These are phyloP conservation scores for Volvox reticuliferus DNA, from an alignment of 139 green algal species.

Conservation along the genomic window DNA sequence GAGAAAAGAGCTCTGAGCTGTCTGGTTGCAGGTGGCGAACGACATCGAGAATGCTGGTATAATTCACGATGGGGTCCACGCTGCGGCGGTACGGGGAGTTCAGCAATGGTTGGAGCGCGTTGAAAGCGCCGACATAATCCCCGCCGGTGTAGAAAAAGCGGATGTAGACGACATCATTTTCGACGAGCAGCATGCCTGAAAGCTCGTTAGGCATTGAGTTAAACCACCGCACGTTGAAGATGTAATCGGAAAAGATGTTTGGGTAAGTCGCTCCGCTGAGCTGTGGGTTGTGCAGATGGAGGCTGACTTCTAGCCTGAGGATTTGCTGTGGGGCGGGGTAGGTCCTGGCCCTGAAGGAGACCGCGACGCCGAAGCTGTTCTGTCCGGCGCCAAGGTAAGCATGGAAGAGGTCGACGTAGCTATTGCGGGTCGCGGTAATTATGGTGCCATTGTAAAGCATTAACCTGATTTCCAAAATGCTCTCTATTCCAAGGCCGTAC, in stretches of 20 bases:
- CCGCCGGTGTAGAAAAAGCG: neutral
- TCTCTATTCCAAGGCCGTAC: slow-evolving; percentile 29
- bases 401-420: slow-evolving; percentile 33
- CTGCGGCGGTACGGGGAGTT: neutral
- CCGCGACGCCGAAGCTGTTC: slow-evolving; percentile 6
- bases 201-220: neutral
- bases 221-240: neutral
- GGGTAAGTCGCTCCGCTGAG: neutral
- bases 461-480: neutral
- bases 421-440: neutral
- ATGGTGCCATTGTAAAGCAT: slow-evolving; percentile 35
- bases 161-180: neutral
- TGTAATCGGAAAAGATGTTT: neutral
- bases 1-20: neutral
- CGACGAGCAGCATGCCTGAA: neutral
- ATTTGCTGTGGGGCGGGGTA: slow-evolving; percentile 15
- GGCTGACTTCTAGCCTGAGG: neutral
- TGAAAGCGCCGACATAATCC: neutral
- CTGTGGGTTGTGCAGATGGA: neutral
- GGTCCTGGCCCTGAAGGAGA: neutral
- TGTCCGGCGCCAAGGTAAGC: slow-evolving; percentile 28
- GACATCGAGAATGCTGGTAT: neutral
- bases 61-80: neutral
- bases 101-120: neutral
- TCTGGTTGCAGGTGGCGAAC: neutral